Evolutionary conservation across 352 stramenopile genomes (phyloP), one percentile per base, ranked within the genome.

Genomic region (Pythium graminicola): DNA sequence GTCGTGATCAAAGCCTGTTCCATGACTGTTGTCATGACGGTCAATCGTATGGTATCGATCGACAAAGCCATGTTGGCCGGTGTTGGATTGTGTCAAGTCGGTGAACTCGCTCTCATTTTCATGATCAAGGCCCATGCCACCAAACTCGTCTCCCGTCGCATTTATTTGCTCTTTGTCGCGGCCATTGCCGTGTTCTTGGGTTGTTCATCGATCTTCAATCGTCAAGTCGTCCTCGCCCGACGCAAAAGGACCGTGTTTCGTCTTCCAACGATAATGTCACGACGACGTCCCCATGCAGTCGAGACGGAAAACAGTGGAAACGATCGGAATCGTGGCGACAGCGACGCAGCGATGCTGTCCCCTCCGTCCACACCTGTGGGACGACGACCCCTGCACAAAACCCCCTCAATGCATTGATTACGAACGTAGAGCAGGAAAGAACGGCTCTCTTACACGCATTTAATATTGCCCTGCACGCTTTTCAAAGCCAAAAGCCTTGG

Each of bases 71-170:
- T 94, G 27, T 72, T 84, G 22, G 83, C 81, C 22, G 79, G 76
- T 16, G 64, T 89, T 3, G 80, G 79, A 16, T 60, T 94, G 13
- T 94, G 79, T 35, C 83, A 94, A 38, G 86, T 94, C 49, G 83
- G 83, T 13, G 83, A 94, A 48, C 61, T 94, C 13, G 79, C 83
- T 29, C 71, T 94, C 22, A 92, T 94, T 61, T 94, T 94, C 54
- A 94, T 94, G 75, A 94, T 92, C 73, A 94, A 94, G 45, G 81
- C 83, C 26, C 83, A 92, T 40, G 72, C 78, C 5, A 87, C 79
- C 24, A 74, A 91, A 50, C 81, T 94, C 32, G 76, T 94, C 1
- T 89, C 83, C 2, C 76, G 83, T 6, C 77, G 75, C 29, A 79
- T 86, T 26, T 94, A 94, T 60, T 47, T 94, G 56, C 62, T 92